Conservation (phyloP, 192 early-diverging fungal species). For the Dimargaris verticillata region DNA sequence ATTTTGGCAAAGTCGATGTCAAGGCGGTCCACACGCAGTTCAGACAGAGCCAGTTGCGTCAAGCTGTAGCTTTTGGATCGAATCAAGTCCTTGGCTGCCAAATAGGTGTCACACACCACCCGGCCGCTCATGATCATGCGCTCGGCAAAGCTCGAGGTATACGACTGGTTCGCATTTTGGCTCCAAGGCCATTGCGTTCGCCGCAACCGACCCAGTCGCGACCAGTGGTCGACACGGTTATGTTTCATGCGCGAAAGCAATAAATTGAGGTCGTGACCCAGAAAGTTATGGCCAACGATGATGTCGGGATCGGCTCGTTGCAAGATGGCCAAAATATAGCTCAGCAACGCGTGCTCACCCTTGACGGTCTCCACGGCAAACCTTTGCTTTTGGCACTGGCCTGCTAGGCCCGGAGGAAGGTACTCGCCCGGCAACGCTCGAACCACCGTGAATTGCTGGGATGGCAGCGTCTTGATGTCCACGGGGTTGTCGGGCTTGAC, state of each 20-base stretch:
- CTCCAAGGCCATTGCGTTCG: constrained; percentile 72
- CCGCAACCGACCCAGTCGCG: constrained; percentile 67
- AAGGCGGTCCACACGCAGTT: constrained; percentile 61
- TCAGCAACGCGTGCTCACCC: constrained; percentile 65
- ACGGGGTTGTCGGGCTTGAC: constrained; percentile 37
- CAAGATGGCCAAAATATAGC: constrained; percentile 55
- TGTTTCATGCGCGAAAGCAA: constrained; percentile 84
- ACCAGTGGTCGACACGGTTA: constrained; percentile 67
- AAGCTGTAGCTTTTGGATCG: constrained; percentile 72
- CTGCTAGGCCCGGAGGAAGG: constrained; percentile 67
- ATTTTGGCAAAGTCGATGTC: constrained; percentile 75
- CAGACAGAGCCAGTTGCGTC: constrained; percentile 52
- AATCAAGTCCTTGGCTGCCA: constrained; percentile 72
- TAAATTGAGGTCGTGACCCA: constrained; percentile 86
- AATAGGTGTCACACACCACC: constrained; percentile 84
- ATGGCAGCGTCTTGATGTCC: constrained; percentile 23
- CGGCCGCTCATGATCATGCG: constrained; percentile 65
- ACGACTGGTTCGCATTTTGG: constrained; percentile 21
- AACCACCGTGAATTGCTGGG: constrained; percentile 46
- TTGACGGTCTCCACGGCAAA: constrained; percentile 38
- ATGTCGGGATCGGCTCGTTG: constrained; percentile 77
- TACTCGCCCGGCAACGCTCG: constrained; percentile 53
- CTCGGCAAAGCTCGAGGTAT: constrained; percentile 33
- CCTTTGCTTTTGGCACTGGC: constrained; percentile 36
- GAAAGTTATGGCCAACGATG: constrained; percentile 90